Percentiles rank a stretch among this genome's conserved stretches.
Evolutionary conservation across 2,329 filamentous ascomycete species (phyloP).

Genomic region (Nemania bipapillata): DNA sequence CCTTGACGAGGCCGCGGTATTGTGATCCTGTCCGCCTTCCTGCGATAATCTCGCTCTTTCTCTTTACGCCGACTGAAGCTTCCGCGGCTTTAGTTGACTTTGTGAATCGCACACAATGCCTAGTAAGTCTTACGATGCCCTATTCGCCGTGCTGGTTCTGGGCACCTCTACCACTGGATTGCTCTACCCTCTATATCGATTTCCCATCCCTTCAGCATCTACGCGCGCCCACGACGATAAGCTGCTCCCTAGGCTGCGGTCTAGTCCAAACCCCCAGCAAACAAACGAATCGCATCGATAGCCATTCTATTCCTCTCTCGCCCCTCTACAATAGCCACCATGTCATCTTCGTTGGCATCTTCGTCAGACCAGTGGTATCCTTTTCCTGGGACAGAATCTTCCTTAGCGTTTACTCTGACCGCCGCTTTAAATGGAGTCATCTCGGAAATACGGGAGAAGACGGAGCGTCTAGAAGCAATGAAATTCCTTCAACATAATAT

Average conservation of each 20-base stretch:
- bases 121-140: constrained; percentile 43
- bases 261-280: not conserved
- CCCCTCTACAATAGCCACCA: not conserved
- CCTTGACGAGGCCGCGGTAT: constrained; percentile 29
- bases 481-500: no score
- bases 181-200: not conserved
- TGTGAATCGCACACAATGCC: constrained; percentile 43
- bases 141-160: constrained; percentile 5
- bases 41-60: constrained; percentile 12
- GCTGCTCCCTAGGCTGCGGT: not conserved
- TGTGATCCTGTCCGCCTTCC: constrained; percentile 17
- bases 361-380: no score
- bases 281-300: constrained; percentile 17
- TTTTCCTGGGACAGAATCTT: no score
- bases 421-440: no score
- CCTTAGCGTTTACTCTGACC: no score
- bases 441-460: no score
- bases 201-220: not conserved
- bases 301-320: not conserved
- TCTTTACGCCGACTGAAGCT: constrained; percentile 31
- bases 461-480: no score
- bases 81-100: constrained; percentile 26
- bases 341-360: not conserved
- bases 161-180: constrained; percentile 2
- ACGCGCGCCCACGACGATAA: not conserved